Percentiles rank a stretch among this genome's conserved stretches.
Conservation (phyloP, 1,139 yeast genomes). For the Geotrichum histeridarum region DNA sequence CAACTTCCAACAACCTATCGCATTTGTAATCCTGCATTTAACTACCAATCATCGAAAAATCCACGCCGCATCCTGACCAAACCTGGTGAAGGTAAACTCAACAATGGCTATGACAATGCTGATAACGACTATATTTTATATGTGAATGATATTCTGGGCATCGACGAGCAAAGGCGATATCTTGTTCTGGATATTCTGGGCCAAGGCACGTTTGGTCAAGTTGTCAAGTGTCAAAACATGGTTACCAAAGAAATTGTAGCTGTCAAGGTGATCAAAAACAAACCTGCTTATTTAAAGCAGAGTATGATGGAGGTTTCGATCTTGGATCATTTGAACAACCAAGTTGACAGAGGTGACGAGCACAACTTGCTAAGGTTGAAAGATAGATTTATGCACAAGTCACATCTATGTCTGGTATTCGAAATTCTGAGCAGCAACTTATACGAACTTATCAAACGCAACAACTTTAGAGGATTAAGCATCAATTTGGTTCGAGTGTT, state of each 20-base stretch:
- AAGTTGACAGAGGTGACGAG: constrained; percentile 61
- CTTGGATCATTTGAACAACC: constrained; percentile 71
- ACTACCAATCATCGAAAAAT: constrained; percentile 77
- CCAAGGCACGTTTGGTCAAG: constrained; percentile 98
- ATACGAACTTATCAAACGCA: constrained; percentile 86
- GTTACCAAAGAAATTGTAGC: constrained; percentile 86
- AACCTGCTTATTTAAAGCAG: constrained; percentile 87
- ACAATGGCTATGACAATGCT: constrained; percentile 83
- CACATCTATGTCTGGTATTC: constrained; percentile 87
- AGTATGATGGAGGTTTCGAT: constrained; percentile 86
- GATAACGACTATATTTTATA: constrained; percentile 87
- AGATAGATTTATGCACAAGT: constrained; percentile 88
- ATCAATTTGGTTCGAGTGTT: constrained; percentile 74
- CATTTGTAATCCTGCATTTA: constrained; percentile 82
- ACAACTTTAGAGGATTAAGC: constrained; percentile 85
- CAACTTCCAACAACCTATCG: constrained; percentile 75
- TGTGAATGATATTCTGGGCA: constrained; percentile 89
- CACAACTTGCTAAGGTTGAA: constrained; percentile 71
- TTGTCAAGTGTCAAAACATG: constrained; percentile 91
- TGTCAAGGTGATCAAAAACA: constrained; percentile 88
- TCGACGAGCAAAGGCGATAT: constrained; percentile 77
- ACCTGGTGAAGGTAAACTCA: constrained; percentile 77
- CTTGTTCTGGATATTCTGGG: constrained; percentile 87
- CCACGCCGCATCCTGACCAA: constrained; percentile 90
- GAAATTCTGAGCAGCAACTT: constrained; percentile 83